Evolutionary conservation across 805 yeast species (phyloP).

Genomic region (Saccharomycopsis synnaedendra): DNA sequence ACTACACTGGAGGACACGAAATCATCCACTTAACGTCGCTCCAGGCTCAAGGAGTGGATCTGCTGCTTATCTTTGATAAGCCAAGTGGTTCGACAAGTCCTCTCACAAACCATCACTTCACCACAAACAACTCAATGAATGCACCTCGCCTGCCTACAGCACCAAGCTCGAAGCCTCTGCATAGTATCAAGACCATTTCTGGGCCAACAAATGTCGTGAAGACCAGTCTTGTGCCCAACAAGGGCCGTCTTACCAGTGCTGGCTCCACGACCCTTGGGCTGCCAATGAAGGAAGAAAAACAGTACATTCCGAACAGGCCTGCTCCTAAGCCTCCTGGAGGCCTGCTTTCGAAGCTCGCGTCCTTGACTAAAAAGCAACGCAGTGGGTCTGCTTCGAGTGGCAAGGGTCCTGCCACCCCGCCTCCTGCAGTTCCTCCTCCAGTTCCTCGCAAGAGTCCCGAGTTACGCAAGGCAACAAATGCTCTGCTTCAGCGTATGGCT

Average conservation of each 20-base stretch:
- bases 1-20: constrained; percentile 14
- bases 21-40: constrained; percentile 12
- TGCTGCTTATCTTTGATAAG: not conserved
- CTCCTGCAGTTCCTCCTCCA: constrained; percentile 13
- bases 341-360: not conserved
- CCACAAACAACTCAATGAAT: not conserved
- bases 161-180: not conserved
- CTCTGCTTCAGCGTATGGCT: constrained; percentile 15
- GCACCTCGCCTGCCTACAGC: not conserved
- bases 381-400: not conserved
- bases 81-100: not conserved
- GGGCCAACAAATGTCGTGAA: constrained; percentile 12
- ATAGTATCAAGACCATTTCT: not conserved
- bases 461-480: constrained; percentile 11
- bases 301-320: constrained; percentile 54
- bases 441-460: constrained; percentile 15
- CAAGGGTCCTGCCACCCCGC: constrained; percentile 5
- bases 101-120: not conserved
- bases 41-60: constrained; percentile 7
- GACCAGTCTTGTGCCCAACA: constrained; percentile 1
- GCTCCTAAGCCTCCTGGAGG: constrained; percentile 49
- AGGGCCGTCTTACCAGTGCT: not conserved
- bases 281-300: constrained; percentile 17
- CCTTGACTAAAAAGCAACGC: not conserved
- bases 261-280: not conserved